Evolutionary conservation across 140 eudicot genomes (phyloP).

Genomic region (Bidens hawaiensis): DNA sequence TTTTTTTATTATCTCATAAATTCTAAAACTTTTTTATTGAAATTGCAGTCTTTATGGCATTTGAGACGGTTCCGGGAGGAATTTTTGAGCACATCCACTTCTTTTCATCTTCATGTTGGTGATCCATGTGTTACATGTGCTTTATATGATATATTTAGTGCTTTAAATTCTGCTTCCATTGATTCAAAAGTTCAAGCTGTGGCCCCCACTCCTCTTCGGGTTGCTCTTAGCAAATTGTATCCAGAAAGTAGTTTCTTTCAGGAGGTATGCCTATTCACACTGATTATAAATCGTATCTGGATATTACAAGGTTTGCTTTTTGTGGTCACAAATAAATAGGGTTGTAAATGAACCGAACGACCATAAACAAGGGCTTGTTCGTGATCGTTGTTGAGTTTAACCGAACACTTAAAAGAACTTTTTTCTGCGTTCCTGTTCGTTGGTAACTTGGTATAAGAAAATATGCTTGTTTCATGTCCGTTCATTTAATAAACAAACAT

Average conservation of each 20-base stretch:
- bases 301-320: neutral
- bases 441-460: too few species aligned
- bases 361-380: too few species aligned
- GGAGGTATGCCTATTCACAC: constrained; percentile 48
- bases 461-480: too few species aligned
- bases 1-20: neutral
- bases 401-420: too few species aligned
- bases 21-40: neutral
- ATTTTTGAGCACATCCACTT: constrained; percentile 61
- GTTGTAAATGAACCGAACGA: too few species aligned
- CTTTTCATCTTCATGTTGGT: constrained; percentile 82
- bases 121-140: constrained; percentile 97
- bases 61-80: constrained; percentile 82
- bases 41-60: constrained; percentile 85
- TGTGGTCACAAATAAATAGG: neutral
- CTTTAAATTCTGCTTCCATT: constrained; percentile 55
- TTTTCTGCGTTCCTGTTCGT: too few species aligned
- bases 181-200: constrained; percentile 69
- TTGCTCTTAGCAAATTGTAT: constrained; percentile 89
- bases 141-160: constrained; percentile 63
- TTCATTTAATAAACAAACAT: too few species aligned
- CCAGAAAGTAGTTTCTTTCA: constrained; percentile 94
- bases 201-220: constrained; percentile 77
- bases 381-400: too few species aligned
- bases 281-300: neutral